Evolutionary conservation across 2,329 filamentous ascomycete genomes (phyloP).

Genomic region (Pseudogymnoascus sp.): DNA sequence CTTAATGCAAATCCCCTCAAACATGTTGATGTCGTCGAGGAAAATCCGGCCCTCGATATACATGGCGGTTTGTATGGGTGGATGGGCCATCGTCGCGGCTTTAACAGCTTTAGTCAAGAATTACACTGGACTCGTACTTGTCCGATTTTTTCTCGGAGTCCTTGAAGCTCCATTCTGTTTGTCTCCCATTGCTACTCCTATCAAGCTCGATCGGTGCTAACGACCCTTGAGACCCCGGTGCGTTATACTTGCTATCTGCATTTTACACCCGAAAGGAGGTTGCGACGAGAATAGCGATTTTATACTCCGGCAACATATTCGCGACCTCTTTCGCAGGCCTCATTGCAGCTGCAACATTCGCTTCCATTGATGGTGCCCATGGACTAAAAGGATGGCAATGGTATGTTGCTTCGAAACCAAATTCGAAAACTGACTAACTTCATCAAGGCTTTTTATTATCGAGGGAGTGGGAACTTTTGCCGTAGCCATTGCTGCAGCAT

Average conservation of each 20-base stretch:
- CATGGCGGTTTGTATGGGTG: conserved; percentile 29
- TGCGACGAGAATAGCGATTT: conserved; percentile 29
- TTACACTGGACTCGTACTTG: conserved; percentile 30
- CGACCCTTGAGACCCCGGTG: conserved; percentile 15
- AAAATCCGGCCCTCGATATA: conserved; percentile 28
- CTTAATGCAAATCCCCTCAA: conserved; percentile 38
- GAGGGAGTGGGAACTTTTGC: conserved; percentile 31
- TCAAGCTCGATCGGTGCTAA: not conserved
- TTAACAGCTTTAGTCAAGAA: conserved; percentile 31
- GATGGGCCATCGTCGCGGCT: conserved; percentile 33
- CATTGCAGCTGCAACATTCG: conserved; percentile 29
- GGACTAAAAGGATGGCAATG: conserved; percentile 35
- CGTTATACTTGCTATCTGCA: conserved; percentile 27
- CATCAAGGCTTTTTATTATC: conserved; percentile 30
- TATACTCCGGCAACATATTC: conserved; percentile 32
- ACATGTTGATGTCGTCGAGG: conserved; percentile 35
- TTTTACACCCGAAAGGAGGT: conserved; percentile 32
- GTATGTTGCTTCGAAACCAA: conserved; percentile 11
- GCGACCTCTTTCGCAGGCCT: conserved; percentile 34
- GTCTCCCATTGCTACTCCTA: not conserved
- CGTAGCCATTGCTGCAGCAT: conserved; percentile 27
- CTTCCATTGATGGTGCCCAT: conserved; percentile 25
- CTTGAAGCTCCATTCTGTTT: conserved; percentile 26
- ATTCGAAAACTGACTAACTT: not conserved
- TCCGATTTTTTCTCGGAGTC: conserved; percentile 31